Percentiles rank a stretch among this genome's conserved stretches.
These are phyloP conservation scores for Telopea speciosissima DNA, from an alignment of 177 flowering plant genomes.

Conservation along the genomic window DNA sequence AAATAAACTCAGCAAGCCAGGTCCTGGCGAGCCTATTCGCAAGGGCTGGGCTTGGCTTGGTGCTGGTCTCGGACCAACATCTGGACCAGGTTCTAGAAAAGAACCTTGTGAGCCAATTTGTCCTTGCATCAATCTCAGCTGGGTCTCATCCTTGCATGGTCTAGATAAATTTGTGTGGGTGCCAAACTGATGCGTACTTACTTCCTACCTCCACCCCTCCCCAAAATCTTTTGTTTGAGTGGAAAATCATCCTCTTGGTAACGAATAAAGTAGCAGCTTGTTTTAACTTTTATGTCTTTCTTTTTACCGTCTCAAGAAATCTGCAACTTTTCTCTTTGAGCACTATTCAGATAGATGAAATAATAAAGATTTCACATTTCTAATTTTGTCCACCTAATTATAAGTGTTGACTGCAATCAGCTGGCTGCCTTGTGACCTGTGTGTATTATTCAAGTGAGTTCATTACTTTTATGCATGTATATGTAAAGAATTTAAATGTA, in stretches of 20 bases:
- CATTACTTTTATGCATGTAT: background rate
- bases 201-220: background rate
- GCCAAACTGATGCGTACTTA: too few relatives aligned
- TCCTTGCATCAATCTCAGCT: too few relatives aligned
- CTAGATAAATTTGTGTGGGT: too few relatives aligned
- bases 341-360: background rate
- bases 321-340: background rate
- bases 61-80: too few relatives aligned
- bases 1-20: too few relatives aligned
- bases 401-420: background rate
- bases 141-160: too few relatives aligned
- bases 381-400: background rate
- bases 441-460: background rate
- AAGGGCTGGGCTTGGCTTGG: too few relatives aligned
- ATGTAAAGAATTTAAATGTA: background rate
- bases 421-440: too few relatives aligned
- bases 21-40: too few relatives aligned
- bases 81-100: too few relatives aligned
- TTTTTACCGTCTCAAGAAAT: background rate
- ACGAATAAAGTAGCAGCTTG: background rate
- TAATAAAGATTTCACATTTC: background rate
- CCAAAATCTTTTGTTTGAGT: background rate
- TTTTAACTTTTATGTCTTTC: background rate
- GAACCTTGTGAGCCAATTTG: too few relatives aligned
- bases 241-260: too few relatives aligned